Evolutionary conservation across 139 green algal genomes (phyloP).

Genomic region (Picochlorum sp.): DNA sequence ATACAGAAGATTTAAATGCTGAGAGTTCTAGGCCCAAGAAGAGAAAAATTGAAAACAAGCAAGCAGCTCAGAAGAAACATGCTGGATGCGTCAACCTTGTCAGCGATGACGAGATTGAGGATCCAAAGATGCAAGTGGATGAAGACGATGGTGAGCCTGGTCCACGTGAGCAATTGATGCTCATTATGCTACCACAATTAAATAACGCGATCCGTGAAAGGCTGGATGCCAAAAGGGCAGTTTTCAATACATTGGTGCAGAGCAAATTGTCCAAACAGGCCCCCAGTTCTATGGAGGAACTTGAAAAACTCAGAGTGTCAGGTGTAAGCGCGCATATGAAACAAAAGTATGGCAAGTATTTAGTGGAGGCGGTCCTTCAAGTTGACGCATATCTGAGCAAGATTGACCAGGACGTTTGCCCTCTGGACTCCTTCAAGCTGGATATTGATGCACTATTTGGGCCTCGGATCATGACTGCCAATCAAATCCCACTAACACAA

Average conservation of each 20-base stretch:
- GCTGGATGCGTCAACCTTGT: not conserved
- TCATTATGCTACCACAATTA: slow-evolving; percentile 17
- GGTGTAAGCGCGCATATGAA: slow-evolving; percentile 26
- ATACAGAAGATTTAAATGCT: not conserved
- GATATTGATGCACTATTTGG: slow-evolving; percentile 9
- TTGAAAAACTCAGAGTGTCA: slow-evolving; percentile 7
- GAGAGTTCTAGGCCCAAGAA: too few relatives aligned
- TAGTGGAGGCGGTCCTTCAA: slow-evolving; percentile 22
- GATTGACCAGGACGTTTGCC: not conserved
- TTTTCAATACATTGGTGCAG: slow-evolving; percentile 8
- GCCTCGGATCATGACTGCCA: not conserved
- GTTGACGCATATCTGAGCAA: slow-evolving; percentile 24
- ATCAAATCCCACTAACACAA: slow-evolving; percentile 1
- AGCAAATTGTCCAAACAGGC: not conserved
- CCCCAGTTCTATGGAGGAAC: not conserved
- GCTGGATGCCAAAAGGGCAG: not conserved
- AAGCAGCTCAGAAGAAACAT: not conserved
- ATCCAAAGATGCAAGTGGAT: not conserved
- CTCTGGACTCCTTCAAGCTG: slow-evolving; percentile 30
- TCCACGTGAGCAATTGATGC: slow-evolving; percentile 4
- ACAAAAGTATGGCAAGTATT: slow-evolving; percentile 8
- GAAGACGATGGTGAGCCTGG: not conserved
- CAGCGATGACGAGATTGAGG: not conserved
- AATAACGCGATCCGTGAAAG: slow-evolving; percentile 11
- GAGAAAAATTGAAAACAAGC: not conserved